phyloP scores from a whole-genome alignment of 257 asterid species.

The Salvia splendens region DNA sequence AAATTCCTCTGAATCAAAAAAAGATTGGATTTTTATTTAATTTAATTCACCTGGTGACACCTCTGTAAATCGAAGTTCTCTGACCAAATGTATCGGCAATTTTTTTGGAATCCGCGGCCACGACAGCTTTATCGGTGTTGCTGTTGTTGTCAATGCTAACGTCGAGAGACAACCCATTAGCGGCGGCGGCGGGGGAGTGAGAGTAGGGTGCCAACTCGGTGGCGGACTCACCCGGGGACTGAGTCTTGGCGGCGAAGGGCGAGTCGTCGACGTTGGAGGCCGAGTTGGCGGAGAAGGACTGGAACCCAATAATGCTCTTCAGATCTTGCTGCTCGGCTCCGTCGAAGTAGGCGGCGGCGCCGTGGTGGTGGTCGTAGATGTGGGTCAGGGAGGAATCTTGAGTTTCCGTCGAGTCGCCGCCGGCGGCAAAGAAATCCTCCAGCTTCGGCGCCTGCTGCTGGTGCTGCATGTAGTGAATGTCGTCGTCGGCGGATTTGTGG shows the following conservation, averaged over 20 bases:
- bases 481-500: slow-evolving; percentile 38
- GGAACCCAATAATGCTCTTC: slow-evolving; percentile 57
- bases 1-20: too few relatives aligned
- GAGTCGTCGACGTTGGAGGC: slow-evolving; percentile 87
- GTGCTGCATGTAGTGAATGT: slow-evolving; percentile 58
- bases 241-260: slow-evolving; percentile 58
- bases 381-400: slow-evolving; percentile 80
- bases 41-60: slow-evolving; percentile 71
- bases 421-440: slow-evolving; percentile 73
- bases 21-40: background rate
- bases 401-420: slow-evolving; percentile 66
- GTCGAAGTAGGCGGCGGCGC: slow-evolving; percentile 44
- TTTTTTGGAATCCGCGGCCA: slow-evolving; percentile 63
- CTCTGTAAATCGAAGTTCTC: slow-evolving; percentile 93
- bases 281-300: slow-evolving; percentile 64
- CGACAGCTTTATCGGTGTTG: slow-evolving; percentile 46
- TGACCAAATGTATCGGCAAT: slow-evolving; percentile 78
- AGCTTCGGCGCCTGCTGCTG: slow-evolving; percentile 65
- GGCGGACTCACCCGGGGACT: slow-evolving; percentile 58
- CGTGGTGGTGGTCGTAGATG: slow-evolving; percentile 57
- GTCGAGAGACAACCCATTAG: slow-evolving; percentile 50
- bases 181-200: slow-evolving; percentile 34
- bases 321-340: slow-evolving; percentile 61
- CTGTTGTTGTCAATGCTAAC: slow-evolving; percentile 33
- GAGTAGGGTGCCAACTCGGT: slow-evolving; percentile 56